These are phyloP conservation scores for Coemansia sp. DNA, from an alignment of 371 early-diverging fungal species.

Conservation along the genomic window DNA sequence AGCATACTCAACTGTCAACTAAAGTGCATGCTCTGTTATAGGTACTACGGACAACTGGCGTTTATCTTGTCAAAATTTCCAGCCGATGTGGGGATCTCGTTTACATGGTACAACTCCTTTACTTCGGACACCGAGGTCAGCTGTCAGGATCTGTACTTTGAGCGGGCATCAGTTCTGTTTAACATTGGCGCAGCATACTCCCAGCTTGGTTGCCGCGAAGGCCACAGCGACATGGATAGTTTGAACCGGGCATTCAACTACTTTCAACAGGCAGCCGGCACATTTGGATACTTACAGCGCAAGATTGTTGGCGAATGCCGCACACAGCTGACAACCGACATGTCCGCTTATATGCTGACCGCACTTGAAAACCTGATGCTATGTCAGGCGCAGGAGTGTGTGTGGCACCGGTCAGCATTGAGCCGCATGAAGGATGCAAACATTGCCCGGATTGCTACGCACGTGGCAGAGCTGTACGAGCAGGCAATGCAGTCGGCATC, in stretches of 20 bases:
- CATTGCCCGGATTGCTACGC: slow-evolving; percentile 72
- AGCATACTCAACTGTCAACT: no score
- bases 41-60: slow-evolving; percentile 71
- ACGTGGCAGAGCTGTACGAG: slow-evolving; percentile 71
- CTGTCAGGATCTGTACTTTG: slow-evolving; percentile 73
- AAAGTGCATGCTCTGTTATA: background rate
- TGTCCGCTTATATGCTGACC: slow-evolving; percentile 60
- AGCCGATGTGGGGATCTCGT: slow-evolving; percentile 67
- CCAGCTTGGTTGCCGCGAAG: slow-evolving; percentile 68
- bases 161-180: slow-evolving; percentile 78
- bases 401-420: slow-evolving; percentile 76
- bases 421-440: slow-evolving; percentile 73
- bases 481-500: slow-evolving; percentile 63
- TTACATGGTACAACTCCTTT: slow-evolving; percentile 65
- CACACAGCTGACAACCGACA: slow-evolving; percentile 58
- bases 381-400: slow-evolving; percentile 88
- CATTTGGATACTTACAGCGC: slow-evolving; percentile 63
- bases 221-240: slow-evolving; percentile 65
- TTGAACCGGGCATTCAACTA: slow-evolving; percentile 69
- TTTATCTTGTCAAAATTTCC: slow-evolving; percentile 81
- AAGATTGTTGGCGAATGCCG: slow-evolving; percentile 54
- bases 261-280: slow-evolving; percentile 84
- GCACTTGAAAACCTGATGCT: slow-evolving; percentile 73
- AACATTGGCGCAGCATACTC: slow-evolving; percentile 82
- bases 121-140: slow-evolving; percentile 44